Base-by-base conservation (phyloP, 2,329 filamentous ascomycete genomes). In the Ustulina deusta region DNA sequence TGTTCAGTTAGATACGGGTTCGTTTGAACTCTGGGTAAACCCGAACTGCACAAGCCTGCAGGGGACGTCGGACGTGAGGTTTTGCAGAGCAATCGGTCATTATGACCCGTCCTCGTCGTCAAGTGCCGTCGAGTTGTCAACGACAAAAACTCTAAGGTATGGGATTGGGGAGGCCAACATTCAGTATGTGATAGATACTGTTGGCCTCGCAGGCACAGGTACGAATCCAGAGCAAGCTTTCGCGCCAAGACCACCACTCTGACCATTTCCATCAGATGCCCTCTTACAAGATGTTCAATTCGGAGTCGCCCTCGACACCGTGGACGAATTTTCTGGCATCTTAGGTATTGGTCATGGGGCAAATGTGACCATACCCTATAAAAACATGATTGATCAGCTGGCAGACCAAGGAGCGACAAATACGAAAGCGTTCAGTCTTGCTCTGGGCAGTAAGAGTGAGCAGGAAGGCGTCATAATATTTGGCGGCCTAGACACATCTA, bases 311-410 rank as follows among this genome's bases (percentile, higher is more conserved):
- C 85, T 84, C 44, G 73, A 76, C 13, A 82, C 81, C 6, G 68
- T 77, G 15, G 81, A 86, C 67, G 81, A 85, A 69, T 85, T 84
- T 65, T 80, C 84, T 0, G 85, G 85, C 42, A 93, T 96, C 54
- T 79, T 97, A 22, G 93, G 93, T 25, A 90, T 96, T 63, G 93
- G 93, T 27, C 93, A 93, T 76, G 83, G 87, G 2, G 55, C 79
- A 13, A 83, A 82, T 40, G 71, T 81, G 59, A 85, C 82, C 29
- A 83, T 81, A 2, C 73, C 70, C 9, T 87, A 87, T 73, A 80
- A 77, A 68, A 87, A 85, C 75, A 83, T 87, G 63, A 72, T 87
- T 69, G 85, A 87, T 75, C 79, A 85, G 74, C 78, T 87, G 46
- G 76, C 74, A 15, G 72, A 80, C 1, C 85, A 86, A 68, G 86